These are phyloP conservation scores for Mycena filopes DNA, from an alignment of 768 basidiomycete species.

Conservation along the genomic window DNA sequence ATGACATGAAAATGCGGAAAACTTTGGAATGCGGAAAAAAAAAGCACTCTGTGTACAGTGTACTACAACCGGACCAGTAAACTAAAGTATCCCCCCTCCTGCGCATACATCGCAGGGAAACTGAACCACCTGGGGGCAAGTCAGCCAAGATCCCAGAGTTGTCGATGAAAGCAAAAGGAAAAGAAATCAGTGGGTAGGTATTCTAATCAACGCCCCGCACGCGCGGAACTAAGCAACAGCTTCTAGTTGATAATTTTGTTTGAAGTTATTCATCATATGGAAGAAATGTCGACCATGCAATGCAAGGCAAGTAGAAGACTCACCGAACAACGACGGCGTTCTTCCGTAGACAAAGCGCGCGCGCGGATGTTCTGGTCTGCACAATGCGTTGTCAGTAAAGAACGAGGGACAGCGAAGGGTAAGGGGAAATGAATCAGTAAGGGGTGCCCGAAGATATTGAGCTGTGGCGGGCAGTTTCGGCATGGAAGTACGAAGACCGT, in stretches of 20 bases:
- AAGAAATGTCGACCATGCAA: no score
- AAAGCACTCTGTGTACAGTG: no score
- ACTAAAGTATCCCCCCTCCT: no score
- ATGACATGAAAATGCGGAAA: no score
- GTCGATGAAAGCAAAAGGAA: neutral
- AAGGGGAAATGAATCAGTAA: constrained; percentile 59
- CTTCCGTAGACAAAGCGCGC: no score
- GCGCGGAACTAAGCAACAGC: constrained; percentile 82
- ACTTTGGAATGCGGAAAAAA: no score
- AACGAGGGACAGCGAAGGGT: neutral
- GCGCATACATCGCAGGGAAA: no score
- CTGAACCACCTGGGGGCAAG: no score
- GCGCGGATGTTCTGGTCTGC: no score
- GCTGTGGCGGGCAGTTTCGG: constrained; percentile 96
- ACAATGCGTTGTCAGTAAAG: constrained; percentile 1
- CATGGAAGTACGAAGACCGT: constrained; percentile 90
- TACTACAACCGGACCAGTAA: no score
- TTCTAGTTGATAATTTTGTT: constrained; percentile 83
- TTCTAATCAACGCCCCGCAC: constrained; percentile 64
- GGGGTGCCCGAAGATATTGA: constrained; percentile 85
- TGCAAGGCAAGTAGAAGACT: no score
- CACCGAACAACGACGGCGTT: no score
- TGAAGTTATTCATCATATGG: constrained; percentile 55
- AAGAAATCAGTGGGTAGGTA: constrained; percentile 46
- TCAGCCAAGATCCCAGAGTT: constrained; percentile 3